phyloP scores from a whole-genome alignment of 495 filamentous ascomycete species.

The Letharia lupina region DNA sequence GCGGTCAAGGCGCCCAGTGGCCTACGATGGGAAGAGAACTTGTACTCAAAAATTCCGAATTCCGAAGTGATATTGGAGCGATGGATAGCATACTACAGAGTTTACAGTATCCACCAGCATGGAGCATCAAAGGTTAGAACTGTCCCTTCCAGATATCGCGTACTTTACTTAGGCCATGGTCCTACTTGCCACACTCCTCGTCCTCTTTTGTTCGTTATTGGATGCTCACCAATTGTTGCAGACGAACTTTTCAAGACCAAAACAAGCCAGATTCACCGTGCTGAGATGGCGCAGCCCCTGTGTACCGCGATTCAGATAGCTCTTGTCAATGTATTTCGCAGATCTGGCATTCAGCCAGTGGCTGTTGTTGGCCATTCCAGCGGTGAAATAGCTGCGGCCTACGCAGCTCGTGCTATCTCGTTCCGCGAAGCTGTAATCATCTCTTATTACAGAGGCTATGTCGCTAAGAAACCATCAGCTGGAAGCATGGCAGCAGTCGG shows the following conservation, averaged over 20 bases:
- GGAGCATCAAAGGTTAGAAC: neutral
- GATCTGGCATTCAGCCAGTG: constrained; percentile 19
- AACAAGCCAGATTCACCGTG: constrained; percentile 16
- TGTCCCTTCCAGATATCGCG: neutral
- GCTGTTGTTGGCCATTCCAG: constrained; percentile 26
- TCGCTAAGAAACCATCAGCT: constrained; percentile 11
- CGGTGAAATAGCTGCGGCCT: constrained; percentile 27
- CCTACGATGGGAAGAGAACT: constrained; percentile 22
- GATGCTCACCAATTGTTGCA: neutral
- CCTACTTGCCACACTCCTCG: neutral
- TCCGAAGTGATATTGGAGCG: constrained; percentile 1
- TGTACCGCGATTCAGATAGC: constrained; percentile 30
- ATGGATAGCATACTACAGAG: constrained; percentile 14
- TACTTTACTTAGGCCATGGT: neutral
- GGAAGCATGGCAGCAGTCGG: constrained; percentile 39
- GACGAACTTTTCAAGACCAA: neutral
- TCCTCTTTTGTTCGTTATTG: neutral
- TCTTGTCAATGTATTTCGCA: constrained; percentile 24
- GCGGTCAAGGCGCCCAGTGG: constrained; percentile 28
- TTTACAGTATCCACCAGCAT: neutral
- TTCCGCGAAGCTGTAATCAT: constrained; percentile 18
- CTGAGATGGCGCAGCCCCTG: constrained; percentile 26
- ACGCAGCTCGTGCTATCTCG: constrained; percentile 16
- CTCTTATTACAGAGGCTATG: constrained; percentile 24
- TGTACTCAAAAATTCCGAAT: neutral